A percentile compares a stretch with the other conserved stretches of the same genome.
These are phyloP conservation scores for Elsinoe necatrix DNA, from an alignment of 2,329 filamentous ascomycete species.

Conservation along the genomic window DNA sequence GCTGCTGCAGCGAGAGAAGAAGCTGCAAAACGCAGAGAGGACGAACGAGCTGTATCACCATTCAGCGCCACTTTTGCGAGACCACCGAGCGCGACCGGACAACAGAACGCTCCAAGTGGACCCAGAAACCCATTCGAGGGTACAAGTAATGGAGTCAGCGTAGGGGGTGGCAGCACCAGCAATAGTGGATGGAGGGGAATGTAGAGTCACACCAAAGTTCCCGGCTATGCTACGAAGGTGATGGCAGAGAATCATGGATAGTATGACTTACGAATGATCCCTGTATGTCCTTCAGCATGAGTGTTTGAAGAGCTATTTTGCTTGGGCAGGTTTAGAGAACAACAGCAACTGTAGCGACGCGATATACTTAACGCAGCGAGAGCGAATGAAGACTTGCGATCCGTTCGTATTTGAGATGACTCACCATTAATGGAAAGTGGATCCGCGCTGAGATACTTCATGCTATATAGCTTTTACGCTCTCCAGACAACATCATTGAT, in stretches of 20 bases:
- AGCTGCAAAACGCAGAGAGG: background rate
- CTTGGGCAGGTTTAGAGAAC: background rate
- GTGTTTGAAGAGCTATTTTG: background rate
- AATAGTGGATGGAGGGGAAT: conserved; percentile 12
- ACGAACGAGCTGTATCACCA: background rate
- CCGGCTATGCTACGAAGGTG: too few species aligned
- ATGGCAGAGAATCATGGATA: background rate
- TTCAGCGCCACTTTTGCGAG: conserved; percentile 8
- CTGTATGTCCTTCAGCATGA: background rate
- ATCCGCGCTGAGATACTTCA: too few species aligned
- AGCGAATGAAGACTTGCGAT: background rate
- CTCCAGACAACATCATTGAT: too few species aligned
- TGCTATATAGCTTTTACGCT: too few species aligned
- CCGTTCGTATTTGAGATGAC: too few species aligned
- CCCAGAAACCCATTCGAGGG: background rate
- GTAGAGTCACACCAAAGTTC: background rate
- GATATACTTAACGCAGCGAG: background rate
- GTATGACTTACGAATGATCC: background rate
- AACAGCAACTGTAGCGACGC: background rate
- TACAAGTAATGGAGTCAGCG: conserved; percentile 1
- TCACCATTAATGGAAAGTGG: too few species aligned
- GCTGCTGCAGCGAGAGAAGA: background rate
- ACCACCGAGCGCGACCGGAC: background rate
- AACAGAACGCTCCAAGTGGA: background rate
- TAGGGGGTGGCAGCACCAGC: background rate